phyloP scores from a whole-genome alignment of 345 rosid genomes.

The Populus davidiana region DNA sequence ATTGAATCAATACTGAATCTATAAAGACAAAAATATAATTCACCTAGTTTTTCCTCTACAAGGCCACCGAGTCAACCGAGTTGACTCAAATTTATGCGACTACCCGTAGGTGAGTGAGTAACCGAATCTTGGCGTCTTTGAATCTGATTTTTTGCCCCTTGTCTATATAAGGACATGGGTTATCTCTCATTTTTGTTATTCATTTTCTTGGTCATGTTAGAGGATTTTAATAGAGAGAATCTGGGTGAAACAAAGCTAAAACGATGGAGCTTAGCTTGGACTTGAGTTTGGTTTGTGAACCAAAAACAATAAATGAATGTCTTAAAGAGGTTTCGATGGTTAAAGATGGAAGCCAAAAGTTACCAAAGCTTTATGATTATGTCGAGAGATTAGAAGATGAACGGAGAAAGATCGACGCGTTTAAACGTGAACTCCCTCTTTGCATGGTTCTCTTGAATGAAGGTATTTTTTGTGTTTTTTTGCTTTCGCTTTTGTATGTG shows the following conservation, averaged over 20 bases:
- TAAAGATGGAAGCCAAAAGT: slow-evolving; percentile 33
- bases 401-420: slow-evolving; percentile 62
- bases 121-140: slow-evolving; percentile 44
- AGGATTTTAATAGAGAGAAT: background rate
- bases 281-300: slow-evolving; percentile 44
- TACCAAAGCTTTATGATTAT: slow-evolving; percentile 47
- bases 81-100: slow-evolving; percentile 35
- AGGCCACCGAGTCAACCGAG: slow-evolving; percentile 20
- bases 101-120: slow-evolving; percentile 20
- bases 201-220: slow-evolving; percentile 27
- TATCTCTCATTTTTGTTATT: background rate
- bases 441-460: slow-evolving; percentile 67
- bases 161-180: slow-evolving; percentile 11
- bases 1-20: background rate
- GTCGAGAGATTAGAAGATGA: slow-evolving; percentile 59
- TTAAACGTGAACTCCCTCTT: slow-evolving; percentile 74
- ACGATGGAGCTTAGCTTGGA: slow-evolving; percentile 66
- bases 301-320: slow-evolving; percentile 48
- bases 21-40: background rate
- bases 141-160: slow-evolving; percentile 24
- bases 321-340: slow-evolving; percentile 44
- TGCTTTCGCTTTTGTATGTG: background rate
- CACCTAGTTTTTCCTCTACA: background rate
- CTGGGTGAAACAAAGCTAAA: background rate
- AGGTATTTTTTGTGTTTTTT: slow-evolving; percentile 32